Conservation (phyloP, 2,329 filamentous ascomycete genomes). For the Helicocarpus griseus region DNA sequence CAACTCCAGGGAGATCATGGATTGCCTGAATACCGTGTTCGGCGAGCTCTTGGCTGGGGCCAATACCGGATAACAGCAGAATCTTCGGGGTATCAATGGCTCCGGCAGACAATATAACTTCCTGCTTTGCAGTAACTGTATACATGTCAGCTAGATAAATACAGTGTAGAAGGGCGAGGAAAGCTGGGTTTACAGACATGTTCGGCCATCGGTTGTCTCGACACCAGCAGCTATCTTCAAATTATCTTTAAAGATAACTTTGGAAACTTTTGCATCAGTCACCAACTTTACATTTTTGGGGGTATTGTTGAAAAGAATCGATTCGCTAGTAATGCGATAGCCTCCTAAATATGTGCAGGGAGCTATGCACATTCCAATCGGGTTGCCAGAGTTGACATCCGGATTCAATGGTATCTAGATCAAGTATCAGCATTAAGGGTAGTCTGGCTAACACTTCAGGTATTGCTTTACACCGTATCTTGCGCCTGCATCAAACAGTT, state of each 20-base stretch:
- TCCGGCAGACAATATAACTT: conserved; percentile 65
- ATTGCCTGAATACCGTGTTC: conserved; percentile 42
- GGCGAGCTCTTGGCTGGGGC: conserved; percentile 35
- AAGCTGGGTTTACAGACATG: neutral
- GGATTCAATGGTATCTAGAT: neutral
- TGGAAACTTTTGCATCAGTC: conserved; percentile 35
- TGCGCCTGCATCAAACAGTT: neutral
- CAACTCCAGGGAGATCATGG: conserved; percentile 45
- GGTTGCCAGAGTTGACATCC: conserved; percentile 30
- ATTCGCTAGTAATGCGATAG: conserved; percentile 37
- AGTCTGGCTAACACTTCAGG: neutral
- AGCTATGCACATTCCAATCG: conserved; percentile 40
- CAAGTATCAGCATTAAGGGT: neutral
- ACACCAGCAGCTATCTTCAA: conserved; percentile 33
- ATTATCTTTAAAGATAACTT: conserved; percentile 33
- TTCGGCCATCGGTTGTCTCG: conserved; percentile 20
- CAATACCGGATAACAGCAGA: conserved; percentile 39
- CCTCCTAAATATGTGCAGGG: conserved; percentile 37
- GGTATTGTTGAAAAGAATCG: conserved; percentile 29
- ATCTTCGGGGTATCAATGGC: conserved; percentile 64
- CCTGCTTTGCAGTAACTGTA: conserved; percentile 48
- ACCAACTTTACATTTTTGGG: conserved; percentile 44
- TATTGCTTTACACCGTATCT: neutral
- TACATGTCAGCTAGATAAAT: neutral
- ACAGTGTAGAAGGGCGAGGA: too few species aligned